phyloP scores from a whole-genome alignment of 495 filamentous ascomycete species.

The Penicillium robsamsonii region DNA sequence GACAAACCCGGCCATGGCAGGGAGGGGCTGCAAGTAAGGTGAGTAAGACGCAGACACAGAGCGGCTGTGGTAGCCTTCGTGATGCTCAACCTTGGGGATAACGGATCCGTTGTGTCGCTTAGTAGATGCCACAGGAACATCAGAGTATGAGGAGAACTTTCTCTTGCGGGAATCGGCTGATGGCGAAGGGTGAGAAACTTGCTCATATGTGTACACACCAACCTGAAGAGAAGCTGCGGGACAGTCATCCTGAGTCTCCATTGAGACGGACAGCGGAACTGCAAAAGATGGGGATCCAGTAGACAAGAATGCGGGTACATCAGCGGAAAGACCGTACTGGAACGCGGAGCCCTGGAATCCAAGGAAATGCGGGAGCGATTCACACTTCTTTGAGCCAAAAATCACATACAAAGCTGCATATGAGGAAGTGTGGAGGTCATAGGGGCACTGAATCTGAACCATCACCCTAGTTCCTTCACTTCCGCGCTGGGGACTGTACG shows the following conservation, averaged over 20 bases:
- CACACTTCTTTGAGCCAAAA: slow-evolving; percentile 70
- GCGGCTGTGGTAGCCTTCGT: slow-evolving; percentile 34
- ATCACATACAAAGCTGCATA: slow-evolving; percentile 61
- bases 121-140: slow-evolving; percentile 35
- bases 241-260: slow-evolving; percentile 65
- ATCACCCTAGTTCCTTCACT: slow-evolving; percentile 64
- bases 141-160: slow-evolving; percentile 50
- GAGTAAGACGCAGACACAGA: slow-evolving; percentile 44
- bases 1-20: slow-evolving; percentile 34
- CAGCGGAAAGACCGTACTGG: slow-evolving; percentile 69
- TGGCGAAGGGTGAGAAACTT: slow-evolving; percentile 37
- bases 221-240: slow-evolving; percentile 62
- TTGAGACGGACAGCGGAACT: slow-evolving; percentile 69
- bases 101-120: slow-evolving; percentile 48
- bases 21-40: slow-evolving; percentile 43
- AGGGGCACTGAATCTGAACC: slow-evolving; percentile 70
- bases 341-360: slow-evolving; percentile 56
- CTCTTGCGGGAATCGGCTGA: slow-evolving; percentile 48
- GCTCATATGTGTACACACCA: slow-evolving; percentile 74
- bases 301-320: slow-evolving; percentile 66
- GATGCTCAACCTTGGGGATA: slow-evolving; percentile 39
- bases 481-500: slow-evolving; percentile 66
- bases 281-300: slow-evolving; percentile 65
- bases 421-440: slow-evolving; percentile 62
- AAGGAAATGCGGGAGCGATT: slow-evolving; percentile 60